Conservation (phyloP, 164 flowering plant species). For the Santalum album region DNA sequence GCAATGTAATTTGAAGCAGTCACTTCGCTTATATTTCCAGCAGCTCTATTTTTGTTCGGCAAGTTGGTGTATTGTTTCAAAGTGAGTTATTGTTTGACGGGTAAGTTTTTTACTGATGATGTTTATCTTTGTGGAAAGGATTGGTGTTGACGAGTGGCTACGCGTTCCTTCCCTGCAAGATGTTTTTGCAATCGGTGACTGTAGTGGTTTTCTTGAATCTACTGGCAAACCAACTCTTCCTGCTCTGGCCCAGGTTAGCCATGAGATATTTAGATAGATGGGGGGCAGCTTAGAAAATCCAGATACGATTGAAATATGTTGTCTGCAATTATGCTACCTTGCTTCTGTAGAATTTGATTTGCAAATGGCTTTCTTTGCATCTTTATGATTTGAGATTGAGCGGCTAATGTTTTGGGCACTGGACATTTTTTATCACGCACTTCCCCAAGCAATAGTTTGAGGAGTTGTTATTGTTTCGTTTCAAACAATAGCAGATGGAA, state of each 20-base stretch:
- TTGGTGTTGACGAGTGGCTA: conserved; percentile 93
- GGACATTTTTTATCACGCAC: too few relatives aligned
- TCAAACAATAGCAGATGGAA: too few relatives aligned
- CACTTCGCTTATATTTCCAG: too few relatives aligned
- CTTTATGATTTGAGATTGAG: too few relatives aligned
- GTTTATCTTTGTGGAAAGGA: conserved; percentile 31
- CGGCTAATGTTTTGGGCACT: too few relatives aligned
- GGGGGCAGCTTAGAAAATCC: neutral
- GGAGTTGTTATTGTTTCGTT: too few relatives aligned
- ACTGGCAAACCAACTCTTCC: conserved; percentile 87
- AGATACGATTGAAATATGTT: too few relatives aligned
- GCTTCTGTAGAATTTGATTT: too few relatives aligned
- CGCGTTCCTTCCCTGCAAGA: conserved; percentile 80
- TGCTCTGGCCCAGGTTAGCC: conserved; percentile 83
- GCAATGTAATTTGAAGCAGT: too few relatives aligned
- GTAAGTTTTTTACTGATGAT: neutral
- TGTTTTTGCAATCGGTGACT: conserved; percentile 86
- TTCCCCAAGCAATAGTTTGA: too few relatives aligned
- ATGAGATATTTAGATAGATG: neutral
- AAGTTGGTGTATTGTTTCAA: neutral
- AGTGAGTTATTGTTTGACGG: neutral
- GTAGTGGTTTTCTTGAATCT: conserved; percentile 84
- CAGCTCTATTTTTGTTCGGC: neutral
- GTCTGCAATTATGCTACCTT: too few relatives aligned
- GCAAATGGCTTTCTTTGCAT: too few relatives aligned